These are phyloP conservation scores for Chaetomium sp. DNA, from an alignment of 2,329 filamentous ascomycete species.

Conservation along the genomic window DNA sequence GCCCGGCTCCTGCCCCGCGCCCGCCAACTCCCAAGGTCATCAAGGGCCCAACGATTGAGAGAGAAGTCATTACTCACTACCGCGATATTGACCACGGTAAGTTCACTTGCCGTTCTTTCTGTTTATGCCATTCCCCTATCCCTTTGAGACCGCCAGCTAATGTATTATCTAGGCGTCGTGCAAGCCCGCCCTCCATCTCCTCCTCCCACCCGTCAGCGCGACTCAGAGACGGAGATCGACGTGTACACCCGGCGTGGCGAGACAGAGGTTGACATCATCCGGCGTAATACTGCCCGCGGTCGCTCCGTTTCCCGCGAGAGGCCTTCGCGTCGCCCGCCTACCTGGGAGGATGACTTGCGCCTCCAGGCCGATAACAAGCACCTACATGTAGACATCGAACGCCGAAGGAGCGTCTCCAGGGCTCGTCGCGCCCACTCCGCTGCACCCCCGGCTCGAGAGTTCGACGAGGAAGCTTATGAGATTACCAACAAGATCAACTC, in stretches of 20 bases:
- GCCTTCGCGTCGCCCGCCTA: slow-evolving; percentile 36
- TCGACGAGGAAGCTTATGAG: slow-evolving; percentile 61
- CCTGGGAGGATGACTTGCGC: slow-evolving; percentile 56
- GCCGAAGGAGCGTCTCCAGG: slow-evolving; percentile 27
- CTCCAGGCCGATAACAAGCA: slow-evolving; percentile 52
- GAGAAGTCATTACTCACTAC: slow-evolving; percentile 86
- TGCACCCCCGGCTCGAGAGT: slow-evolving; percentile 41
- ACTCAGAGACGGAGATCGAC: slow-evolving; percentile 56
- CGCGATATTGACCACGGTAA: slow-evolving; percentile 80
- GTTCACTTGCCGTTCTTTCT: slow-evolving; percentile 22
- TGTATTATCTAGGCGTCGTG: slow-evolving; percentile 37
- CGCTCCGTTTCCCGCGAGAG: slow-evolving; percentile 34
- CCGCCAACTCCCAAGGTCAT: slow-evolving; percentile 61
- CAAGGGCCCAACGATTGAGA: slow-evolving; percentile 71
- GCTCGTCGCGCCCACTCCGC: slow-evolving; percentile 49
- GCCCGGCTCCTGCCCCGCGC: slow-evolving; percentile 44
- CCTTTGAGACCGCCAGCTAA: not conserved
- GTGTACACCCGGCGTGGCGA: slow-evolving; percentile 49
- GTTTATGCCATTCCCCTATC: not conserved
- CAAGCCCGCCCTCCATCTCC: slow-evolving; percentile 45
- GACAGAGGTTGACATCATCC: slow-evolving; percentile 51
- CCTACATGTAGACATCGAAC: slow-evolving; percentile 39
- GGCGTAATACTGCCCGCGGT: slow-evolving; percentile 26
- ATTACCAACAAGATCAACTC: slow-evolving; percentile 49
- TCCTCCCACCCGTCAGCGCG: slow-evolving; percentile 38